These are phyloP conservation scores for Cryptosporidium canis DNA, from an alignment of 169 alveolate species.

Conservation along the genomic window DNA sequence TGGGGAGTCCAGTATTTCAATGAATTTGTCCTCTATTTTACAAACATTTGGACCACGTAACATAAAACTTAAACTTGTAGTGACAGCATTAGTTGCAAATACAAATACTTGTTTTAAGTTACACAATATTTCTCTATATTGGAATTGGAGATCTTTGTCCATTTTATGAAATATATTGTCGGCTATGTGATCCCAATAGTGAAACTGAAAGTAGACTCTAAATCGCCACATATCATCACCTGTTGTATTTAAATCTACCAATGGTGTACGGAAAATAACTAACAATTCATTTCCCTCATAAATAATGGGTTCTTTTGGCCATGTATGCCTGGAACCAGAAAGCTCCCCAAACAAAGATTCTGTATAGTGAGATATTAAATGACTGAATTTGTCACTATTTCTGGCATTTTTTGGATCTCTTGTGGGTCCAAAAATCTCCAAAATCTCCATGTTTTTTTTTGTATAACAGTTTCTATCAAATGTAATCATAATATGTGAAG, in stretches of 20 bases:
- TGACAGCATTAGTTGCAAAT: conserved; percentile 10
- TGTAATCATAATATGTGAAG: conserved; percentile 44
- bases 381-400: not conserved
- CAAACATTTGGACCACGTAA: conserved; percentile 65
- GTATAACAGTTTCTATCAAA: conserved; percentile 61
- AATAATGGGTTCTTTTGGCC: conserved; percentile 39
- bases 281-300: conserved; percentile 23
- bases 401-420: not conserved
- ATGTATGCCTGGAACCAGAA: not conserved
- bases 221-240: conserved; percentile 13
- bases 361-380: conserved; percentile 1
- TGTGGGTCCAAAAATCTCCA: conserved; percentile 10
- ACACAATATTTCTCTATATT: not conserved
- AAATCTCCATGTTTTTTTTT: conserved; percentile 8
- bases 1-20: conserved; percentile 34
- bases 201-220: conserved; percentile 17
- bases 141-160: not conserved
- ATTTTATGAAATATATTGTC: not conserved
- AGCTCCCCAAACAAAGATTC: conserved; percentile 44
- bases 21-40: not conserved
- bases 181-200: conserved; percentile 8
- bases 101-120: conserved; percentile 10
- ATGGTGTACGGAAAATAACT: conserved; percentile 7
- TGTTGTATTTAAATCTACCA: not conserved
- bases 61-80: conserved; percentile 44